A percentile compares a stretch with the other conserved stretches of the same genome.
Conservation (phyloP, 2,329 filamentous ascomycete genomes). For the Metarhizium sp. region DNA sequence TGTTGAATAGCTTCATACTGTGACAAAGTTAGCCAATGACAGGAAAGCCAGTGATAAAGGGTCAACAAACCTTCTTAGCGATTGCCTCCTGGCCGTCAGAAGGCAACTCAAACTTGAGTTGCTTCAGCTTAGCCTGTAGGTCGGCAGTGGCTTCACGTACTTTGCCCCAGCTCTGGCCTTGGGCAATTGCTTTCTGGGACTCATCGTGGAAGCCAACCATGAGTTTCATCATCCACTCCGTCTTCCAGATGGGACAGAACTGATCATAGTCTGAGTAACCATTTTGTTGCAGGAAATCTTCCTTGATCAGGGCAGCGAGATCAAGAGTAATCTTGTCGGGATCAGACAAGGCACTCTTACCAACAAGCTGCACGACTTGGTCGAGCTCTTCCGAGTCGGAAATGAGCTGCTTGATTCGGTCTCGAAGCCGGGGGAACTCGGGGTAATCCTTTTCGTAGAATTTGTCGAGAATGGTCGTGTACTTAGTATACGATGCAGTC, state of each 20-base stretch:
- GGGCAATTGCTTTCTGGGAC: conserved; percentile 85
- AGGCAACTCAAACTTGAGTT: conserved; percentile 95
- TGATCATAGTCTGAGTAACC: conserved; percentile 98
- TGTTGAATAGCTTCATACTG: conserved; percentile 90
- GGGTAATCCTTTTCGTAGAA: conserved; percentile 91
- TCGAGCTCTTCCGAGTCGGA: conserved; percentile 95
- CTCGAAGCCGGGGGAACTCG: conserved; percentile 85
- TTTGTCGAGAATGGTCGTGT: conserved; percentile 78
- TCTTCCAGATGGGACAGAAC: conserved; percentile 99
- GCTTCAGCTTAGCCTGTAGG: conserved; percentile 74
- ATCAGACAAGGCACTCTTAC: conserved; percentile 92
- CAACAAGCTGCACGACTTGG: conserved; percentile 96
- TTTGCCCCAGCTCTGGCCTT: conserved; percentile 88
- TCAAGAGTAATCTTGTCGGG: conserved; percentile 98
- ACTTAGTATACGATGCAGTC: conserved; percentile 90
- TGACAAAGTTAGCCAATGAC: conserved; percentile 27
- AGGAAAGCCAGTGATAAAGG: background rate
- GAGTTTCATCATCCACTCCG: conserved; percentile 99
- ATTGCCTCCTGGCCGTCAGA: conserved; percentile 73
- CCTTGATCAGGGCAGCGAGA: conserved; percentile 84
- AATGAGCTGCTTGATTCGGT: conserved; percentile 88
- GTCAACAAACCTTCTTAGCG: conserved; percentile 63
- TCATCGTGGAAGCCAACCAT: conserved; percentile 99
- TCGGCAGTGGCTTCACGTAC: conserved; percentile 84
- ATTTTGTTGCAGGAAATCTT: conserved; percentile 98